Evolutionary conservation across 306 rosid genomes (phyloP), one percentile per base, ranked within the genome.

Genomic region (Vicia villosa): DNA sequence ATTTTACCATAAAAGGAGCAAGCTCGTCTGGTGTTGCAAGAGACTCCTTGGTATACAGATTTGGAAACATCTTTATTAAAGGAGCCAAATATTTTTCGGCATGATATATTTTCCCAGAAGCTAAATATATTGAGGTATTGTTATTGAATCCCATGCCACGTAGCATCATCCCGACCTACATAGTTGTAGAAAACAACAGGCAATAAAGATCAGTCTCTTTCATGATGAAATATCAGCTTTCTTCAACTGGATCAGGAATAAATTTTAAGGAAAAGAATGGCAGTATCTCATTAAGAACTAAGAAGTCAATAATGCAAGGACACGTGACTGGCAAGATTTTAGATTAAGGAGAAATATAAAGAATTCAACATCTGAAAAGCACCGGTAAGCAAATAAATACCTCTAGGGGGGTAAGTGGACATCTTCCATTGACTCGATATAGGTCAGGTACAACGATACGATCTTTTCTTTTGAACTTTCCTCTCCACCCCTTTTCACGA

Each of bases 391-490:
- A 38, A 68, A 60, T 36, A 59, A 66, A 26, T 64, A 94, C 98
- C 97, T 94, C 98, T 54, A 94, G 74, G 21, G 98, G 98, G 69
- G 94, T 84, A 24, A 94, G 85, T 24, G 99, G 99, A 74, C 99
- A 95, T 84, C 87, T 95, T 74, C 99, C 99, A 55, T 84, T 66
- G 32, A 88, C 81, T 79, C 99, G 88, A 76, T 95, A 86, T 19
- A 86, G 82, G 82, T 85, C 74, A 16, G 99, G 97, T 17, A 63
- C 50, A 78, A 86, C 79, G 49, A 84, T 67, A 13, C 79, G 91
- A 15, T 80, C 91, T 82, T 89, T 89, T 77, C 79, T 85, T 77
- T 83, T 91, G 82, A 95, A 95, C 81, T 95, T 94, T 7, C 85
- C 71, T 75, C 72, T 82, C 98, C 98, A 94, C n/a, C 90, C 96